Evolutionary conservation across 305 asterid species (phyloP), one percentile per base, ranked within the genome.

Genomic region (Fraxinus albicans): DNA sequence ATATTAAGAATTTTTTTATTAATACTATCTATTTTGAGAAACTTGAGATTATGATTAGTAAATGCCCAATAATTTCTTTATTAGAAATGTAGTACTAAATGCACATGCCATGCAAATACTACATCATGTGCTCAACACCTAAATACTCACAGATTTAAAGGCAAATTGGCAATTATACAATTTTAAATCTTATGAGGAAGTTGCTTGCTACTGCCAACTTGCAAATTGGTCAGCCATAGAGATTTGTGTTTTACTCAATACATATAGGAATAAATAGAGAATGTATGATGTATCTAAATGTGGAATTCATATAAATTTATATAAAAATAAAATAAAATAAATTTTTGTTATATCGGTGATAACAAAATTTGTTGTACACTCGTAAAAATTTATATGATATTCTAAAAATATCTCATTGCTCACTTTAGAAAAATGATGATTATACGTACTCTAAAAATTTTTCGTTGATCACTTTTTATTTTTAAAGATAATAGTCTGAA

Each of bases 71-170:
- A 70, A 70, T 70, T 70, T 70, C 9, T 31, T 13, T 70, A 27
- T 31, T 31, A 29, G 31, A 65, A 69, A 69, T 69, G 40, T 27
- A 25, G 76, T 78, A 77, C 81, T 79, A 79, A 76, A 81, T 78
- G 85, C 85, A 88, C 31, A 80, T 81, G 84, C 15, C 79, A 79
- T 44, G 65, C 83, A 81, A 19, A 15, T n/a, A 63, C 44, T 70
- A 8, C 25, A 67, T 69, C 84, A 88, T 74, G 86, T 86, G 86
- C 72, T 85, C 73, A 80, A 82, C 80, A 83, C 85, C 83, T 76
- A 84, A 78, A 77, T 73, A 47, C 23, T 21, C 86, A 78, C 79
- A 78, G 63, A 67, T 76, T 73, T 72, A 42, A 3, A 67, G 35
- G 38, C 27, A 77, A 36, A 47, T 67, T 63, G 44, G 35, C 25